Percentiles rank a stretch among this genome's conserved stretches.
These are phyloP conservation scores for Angomonas deanei DNA, from an alignment of 208 protist species.

Conservation along the genomic window DNA sequence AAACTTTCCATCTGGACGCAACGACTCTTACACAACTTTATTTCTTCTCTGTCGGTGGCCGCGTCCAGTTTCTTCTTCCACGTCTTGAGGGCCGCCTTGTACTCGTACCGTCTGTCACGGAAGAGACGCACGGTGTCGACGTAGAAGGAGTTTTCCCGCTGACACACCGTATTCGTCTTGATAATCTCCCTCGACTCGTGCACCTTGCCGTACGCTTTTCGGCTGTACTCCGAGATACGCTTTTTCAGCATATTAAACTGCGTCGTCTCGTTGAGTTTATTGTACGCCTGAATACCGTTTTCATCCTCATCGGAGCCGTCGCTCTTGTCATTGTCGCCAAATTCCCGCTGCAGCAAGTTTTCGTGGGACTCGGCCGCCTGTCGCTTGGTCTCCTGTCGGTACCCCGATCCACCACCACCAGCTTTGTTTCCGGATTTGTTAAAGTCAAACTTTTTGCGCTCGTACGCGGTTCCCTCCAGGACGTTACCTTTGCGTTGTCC, in stretches of 20 bases:
- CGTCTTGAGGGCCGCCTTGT: slow-evolving; percentile 97
- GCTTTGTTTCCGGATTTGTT: slow-evolving; percentile 8
- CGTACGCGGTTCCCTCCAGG: slow-evolving; percentile 82
- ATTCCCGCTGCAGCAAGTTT: slow-evolving; percentile 46
- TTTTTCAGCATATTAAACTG: slow-evolving; percentile 93
- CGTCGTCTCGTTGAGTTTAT: slow-evolving; percentile 86
- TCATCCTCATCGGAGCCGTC: slow-evolving; percentile 25
- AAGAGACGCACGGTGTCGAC: slow-evolving; percentile 99
- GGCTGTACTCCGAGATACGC: slow-evolving; percentile 95
- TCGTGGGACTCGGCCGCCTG: slow-evolving; percentile 64
- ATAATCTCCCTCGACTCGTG: slow-evolving; percentile 91
- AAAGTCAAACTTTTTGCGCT: slow-evolving; percentile 55
- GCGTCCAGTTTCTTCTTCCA: slow-evolving; percentile 92
- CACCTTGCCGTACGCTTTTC: slow-evolving; percentile 96
- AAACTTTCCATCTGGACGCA: slow-evolving; percentile 99
- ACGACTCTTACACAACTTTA: slow-evolving; percentile 86
- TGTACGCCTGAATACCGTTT: slow-evolving; percentile 60
- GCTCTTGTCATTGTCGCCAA: slow-evolving; percentile 11
- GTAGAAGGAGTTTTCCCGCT: slow-evolving; percentile 99
- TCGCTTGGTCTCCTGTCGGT: slow-evolving; percentile 55
- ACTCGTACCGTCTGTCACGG: slow-evolving; percentile 98
- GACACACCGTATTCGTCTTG: slow-evolving; percentile 96
- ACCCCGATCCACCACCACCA: slow-evolving; percentile 32
- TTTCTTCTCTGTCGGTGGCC: slow-evolving; percentile 79
- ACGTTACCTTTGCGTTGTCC: slow-evolving; percentile 89